Evolutionary conservation across 352 stramenopile genomes (phyloP), one percentile per base, ranked within the genome.

Genomic region (Phytophthora sp.): DNA sequence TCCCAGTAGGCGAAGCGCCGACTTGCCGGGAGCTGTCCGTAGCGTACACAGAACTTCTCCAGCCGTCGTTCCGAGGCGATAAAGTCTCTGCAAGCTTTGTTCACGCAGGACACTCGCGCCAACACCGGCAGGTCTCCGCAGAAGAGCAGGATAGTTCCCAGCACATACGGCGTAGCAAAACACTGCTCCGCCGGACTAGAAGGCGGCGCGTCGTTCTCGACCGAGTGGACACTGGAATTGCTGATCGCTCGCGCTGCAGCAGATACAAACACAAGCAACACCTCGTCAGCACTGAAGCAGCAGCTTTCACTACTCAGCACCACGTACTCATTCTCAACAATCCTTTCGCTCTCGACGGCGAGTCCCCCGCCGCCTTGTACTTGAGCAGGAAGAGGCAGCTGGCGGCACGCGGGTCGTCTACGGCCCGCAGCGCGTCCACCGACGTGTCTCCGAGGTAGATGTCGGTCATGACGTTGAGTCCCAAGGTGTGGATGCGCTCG

Each of bases 21-120:
- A 45, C 58, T 65, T 13, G 74, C 51, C 5, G 82, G 66, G 18
- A 94, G 68, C 2, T 82, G 71, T n/a, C 85, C 85, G 39, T 91
- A 93, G 11, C 87, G 85, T 9, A 94, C 84, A 51, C 83, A 93
- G 64, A 92, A 95, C n/a, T 82, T 87, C 65, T 80, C 88, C n/a
- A 95, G 35, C 7, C 74, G 72, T 34, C 66, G 64, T 43, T 95
- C 87, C 0, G 82, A 84, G 0, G 67, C 62, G 26, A 93, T 82
- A 61, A 93, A 93, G 12, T 77, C 64, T 13, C 72, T 77, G 51
- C 75, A 88, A 6, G 64, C 54, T 49, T 58, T 58, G 60, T 92
- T 94, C 41, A 95, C 76, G 15, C 64, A 60, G 41, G 74, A 76
- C 42, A 91, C 58, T 17, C 62, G 66, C 1, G 58, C 71, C 11